Evolutionary conservation across 495 filamentous ascomycete species (phyloP).

Genomic region (Parathielavia appendiculata): DNA sequence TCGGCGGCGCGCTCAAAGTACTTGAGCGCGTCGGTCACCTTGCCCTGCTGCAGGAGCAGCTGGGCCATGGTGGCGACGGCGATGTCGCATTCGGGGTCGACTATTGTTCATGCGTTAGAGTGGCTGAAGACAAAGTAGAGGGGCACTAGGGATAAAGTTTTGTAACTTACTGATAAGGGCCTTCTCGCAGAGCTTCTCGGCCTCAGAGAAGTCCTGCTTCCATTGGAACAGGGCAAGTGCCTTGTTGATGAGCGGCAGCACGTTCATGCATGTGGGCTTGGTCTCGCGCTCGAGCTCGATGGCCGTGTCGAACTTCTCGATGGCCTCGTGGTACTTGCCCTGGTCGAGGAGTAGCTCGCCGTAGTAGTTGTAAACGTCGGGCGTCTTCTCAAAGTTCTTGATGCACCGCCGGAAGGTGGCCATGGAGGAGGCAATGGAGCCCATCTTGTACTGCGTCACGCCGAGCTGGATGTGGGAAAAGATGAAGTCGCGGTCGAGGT

Average conservation of each 20-base stretch:
- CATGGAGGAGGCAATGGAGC: conserved; percentile 95
- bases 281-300: conserved; percentile 95
- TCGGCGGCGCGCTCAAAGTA: conserved; percentile 97
- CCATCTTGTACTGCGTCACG: conserved; percentile 99
- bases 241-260: conserved; percentile 97
- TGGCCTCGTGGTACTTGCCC: conserved; percentile 87
- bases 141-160: neutral
- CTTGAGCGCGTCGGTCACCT: conserved; percentile 88
- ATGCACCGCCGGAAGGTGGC: conserved; percentile 95
- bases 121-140: neutral
- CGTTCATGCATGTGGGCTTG: conserved; percentile 93
- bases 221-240: conserved; percentile 94
- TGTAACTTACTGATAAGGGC: conserved; percentile 81
- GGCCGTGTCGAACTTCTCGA: conserved; percentile 96
- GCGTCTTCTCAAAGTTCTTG: conserved; percentile 95
- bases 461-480: conserved; percentile 99
- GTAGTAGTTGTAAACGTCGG: conserved; percentile 99
- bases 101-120: conserved; percentile 45
- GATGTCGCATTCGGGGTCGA: conserved; percentile 98
- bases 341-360: conserved; percentile 98
- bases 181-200: conserved; percentile 94
- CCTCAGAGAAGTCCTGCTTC: conserved; percentile 92
- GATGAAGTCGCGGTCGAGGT: conserved; percentile 91
- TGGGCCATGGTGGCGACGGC: conserved; percentile 99
- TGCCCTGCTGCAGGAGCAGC: conserved; percentile 94